These are phyloP conservation scores for Blastocystis hominis DNA, from an alignment of 352 stramenopile species.

Conservation along the genomic window DNA sequence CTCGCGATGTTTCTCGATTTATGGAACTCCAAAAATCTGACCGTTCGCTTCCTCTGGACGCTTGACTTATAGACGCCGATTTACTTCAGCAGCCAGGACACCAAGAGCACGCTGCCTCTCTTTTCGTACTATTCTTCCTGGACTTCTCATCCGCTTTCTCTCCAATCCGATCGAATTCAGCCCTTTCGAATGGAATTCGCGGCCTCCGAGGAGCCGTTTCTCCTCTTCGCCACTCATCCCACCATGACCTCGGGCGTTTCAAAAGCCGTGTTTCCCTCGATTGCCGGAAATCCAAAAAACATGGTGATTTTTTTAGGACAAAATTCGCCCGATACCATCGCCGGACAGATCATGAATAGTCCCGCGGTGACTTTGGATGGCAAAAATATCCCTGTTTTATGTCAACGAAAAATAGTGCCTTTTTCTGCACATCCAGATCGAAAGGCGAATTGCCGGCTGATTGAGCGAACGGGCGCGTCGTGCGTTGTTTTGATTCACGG, in stretches of 20 bases:
- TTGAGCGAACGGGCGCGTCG: not conserved
- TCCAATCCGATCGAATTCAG: not conserved
- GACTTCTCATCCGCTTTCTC: not conserved
- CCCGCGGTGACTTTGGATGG: not conserved
- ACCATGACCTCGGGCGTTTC: constrained; percentile 31
- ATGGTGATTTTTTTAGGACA: constrained; percentile 3
- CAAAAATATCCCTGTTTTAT: not conserved
- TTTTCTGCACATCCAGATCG: constrained; percentile 48
- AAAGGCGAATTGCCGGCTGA: not conserved
- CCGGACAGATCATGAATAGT: constrained; percentile 10
- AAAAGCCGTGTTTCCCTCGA: not conserved
- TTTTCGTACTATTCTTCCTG: constrained; percentile 8
- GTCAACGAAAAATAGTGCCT: not conserved
- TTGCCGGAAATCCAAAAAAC: constrained; percentile 3
- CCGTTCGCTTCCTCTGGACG: not conserved
- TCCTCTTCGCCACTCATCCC: not conserved
- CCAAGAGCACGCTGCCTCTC: not conserved
- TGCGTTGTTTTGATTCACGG: constrained; percentile 36
- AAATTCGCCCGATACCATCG: constrained; percentile 7
- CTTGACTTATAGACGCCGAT: not conserved
- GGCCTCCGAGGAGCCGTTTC: not conserved
- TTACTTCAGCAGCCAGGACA: not conserved
- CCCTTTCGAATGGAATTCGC: constrained; percentile 13
- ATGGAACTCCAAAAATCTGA: not conserved
- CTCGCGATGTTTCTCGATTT: not conserved